A percentile compares a stretch with the other conserved stretches of the same genome.
Conservation (phyloP, 371 early-diverging fungal species). For the Gilbertella persicaria region DNA sequence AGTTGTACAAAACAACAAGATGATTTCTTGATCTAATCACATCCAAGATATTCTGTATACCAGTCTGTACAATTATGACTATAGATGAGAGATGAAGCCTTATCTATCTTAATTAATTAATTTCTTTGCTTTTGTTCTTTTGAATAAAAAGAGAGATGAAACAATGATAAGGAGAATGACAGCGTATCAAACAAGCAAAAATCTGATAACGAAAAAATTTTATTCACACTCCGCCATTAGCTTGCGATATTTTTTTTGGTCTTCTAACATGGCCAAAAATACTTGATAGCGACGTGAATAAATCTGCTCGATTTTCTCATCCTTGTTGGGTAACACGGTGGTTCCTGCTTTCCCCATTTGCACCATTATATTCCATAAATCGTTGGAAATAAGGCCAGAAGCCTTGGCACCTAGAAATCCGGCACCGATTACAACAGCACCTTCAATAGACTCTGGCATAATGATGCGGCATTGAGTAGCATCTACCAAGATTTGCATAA, state of each 20-base stretch:
- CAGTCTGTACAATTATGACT: too few relatives aligned
- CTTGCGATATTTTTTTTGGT: slow-evolving; percentile 55
- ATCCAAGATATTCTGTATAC: too few relatives aligned
- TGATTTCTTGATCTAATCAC: too few relatives aligned
- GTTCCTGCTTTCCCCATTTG: slow-evolving; percentile 53
- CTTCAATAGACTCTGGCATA: slow-evolving; percentile 59
- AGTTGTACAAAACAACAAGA: too few relatives aligned
- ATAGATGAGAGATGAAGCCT: too few relatives aligned
- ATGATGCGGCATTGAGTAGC: slow-evolving; percentile 57
- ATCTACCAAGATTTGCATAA: slow-evolving; percentile 65
- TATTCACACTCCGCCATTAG: slow-evolving; percentile 53
- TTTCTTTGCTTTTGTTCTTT: too few relatives aligned
- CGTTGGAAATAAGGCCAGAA: slow-evolving; percentile 28
- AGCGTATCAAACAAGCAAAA: neutral
- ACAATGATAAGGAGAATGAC: too few relatives aligned
- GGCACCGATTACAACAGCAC: slow-evolving; percentile 72
- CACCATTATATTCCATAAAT: slow-evolving; percentile 63
- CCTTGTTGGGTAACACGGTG: slow-evolving; percentile 48
- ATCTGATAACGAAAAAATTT: slow-evolving; percentile 1
- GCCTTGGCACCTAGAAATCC: slow-evolving; percentile 71
- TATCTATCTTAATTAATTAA: too few relatives aligned
- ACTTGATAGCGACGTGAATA: slow-evolving; percentile 60
- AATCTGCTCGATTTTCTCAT: slow-evolving; percentile 35
- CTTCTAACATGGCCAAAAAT: slow-evolving; percentile 58
- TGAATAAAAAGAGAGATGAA: too few relatives aligned